A percentile compares a stretch with the other conserved stretches of the same genome.
Conservation (phyloP, 768 basidiomycete species). For the Tylopilus felleus region DNA sequence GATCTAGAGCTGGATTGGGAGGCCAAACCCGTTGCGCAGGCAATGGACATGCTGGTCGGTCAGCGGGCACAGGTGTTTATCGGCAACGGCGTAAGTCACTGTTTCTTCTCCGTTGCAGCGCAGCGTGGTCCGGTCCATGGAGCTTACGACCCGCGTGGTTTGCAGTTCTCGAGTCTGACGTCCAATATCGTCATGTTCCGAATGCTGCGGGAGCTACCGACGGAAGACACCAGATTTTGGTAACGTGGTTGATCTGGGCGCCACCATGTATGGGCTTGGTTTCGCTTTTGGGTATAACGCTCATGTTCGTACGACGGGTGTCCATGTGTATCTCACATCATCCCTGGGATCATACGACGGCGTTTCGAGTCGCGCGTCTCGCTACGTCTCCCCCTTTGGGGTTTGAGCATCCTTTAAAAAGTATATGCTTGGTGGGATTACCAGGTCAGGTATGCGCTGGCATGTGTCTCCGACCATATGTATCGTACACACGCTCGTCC, state of each 20-base stretch:
- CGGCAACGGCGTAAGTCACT: constrained; percentile 62
- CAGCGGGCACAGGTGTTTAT: constrained; percentile 61
- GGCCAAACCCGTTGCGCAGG: constrained; percentile 53
- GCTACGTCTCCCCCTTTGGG: not conserved
- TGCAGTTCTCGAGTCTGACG: constrained; percentile 48
- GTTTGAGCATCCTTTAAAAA: not conserved
- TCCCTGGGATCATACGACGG: not conserved
- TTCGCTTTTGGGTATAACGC: not conserved
- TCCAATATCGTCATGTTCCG: constrained; percentile 47
- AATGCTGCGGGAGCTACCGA: constrained; percentile 33
- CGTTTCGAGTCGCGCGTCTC: not conserved
- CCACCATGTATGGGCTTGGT: not conserved
- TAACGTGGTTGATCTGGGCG: constrained; percentile 11
- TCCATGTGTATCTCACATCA: not conserved
- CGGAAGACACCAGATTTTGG: constrained; percentile 42
- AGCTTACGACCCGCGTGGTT: not conserved
- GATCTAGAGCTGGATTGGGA: constrained; percentile 54
- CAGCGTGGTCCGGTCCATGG: not conserved
- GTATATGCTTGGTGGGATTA: not conserved
- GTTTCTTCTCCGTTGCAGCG: not conserved
- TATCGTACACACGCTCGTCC: constrained; percentile 9
- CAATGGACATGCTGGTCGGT: constrained; percentile 67
- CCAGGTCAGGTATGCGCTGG: not conserved
- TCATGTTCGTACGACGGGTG: not conserved
- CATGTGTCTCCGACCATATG: not conserved